phyloP scores from a whole-genome alignment of 495 filamentous ascomycete genomes.

The Friedmanniomyces endolithicus region DNA sequence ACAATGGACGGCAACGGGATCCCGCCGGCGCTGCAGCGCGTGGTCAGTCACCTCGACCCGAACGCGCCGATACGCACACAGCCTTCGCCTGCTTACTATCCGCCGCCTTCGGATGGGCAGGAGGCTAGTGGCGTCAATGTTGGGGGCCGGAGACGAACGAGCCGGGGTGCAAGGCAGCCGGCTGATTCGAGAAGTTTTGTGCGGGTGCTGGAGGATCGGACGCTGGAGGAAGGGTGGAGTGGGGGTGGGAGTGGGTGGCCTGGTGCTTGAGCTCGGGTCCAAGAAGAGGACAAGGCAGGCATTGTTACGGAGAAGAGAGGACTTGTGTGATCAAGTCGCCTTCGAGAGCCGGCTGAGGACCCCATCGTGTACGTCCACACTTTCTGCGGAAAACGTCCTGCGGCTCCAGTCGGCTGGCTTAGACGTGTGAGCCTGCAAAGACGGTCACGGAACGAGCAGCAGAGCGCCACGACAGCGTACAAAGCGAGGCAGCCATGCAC shows the following conservation, averaged over 20 bases:
- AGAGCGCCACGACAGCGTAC: too few relatives aligned
- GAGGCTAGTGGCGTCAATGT: slow-evolving; percentile 48
- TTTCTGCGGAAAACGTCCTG: too few relatives aligned
- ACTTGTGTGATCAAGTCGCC: too few relatives aligned
- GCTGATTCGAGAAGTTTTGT: slow-evolving; percentile 81
- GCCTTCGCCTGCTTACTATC: slow-evolving; percentile 94
- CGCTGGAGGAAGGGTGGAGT: slow-evolving; percentile 62
- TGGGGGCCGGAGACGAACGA: slow-evolving; percentile 60
- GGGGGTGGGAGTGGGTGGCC: slow-evolving; percentile 5
- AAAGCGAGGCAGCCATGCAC: too few relatives aligned
- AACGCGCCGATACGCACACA: slow-evolving; percentile 88
- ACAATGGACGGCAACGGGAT: slow-evolving; percentile 94
- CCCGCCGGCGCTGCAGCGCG: slow-evolving; percentile 81
- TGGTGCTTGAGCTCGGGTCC: neutral
- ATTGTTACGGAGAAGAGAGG: neutral
- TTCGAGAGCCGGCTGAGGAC: too few relatives aligned
- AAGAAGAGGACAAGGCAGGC: neutral
- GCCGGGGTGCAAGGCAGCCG: slow-evolving; percentile 44
- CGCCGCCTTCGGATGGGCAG: slow-evolving; percentile 80
- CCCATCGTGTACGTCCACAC: too few relatives aligned
- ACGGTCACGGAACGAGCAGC: too few relatives aligned
- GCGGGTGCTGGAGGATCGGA: slow-evolving; percentile 82
- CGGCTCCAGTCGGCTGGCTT: too few relatives aligned
- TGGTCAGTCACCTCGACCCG: slow-evolving; percentile 94
- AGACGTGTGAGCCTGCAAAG: too few relatives aligned